Percentiles rank a stretch among this genome's conserved stretches.
Evolutionary conservation across 345 rosid genomes (phyloP).

Genomic region (Eucalyptus pauciflora): DNA sequence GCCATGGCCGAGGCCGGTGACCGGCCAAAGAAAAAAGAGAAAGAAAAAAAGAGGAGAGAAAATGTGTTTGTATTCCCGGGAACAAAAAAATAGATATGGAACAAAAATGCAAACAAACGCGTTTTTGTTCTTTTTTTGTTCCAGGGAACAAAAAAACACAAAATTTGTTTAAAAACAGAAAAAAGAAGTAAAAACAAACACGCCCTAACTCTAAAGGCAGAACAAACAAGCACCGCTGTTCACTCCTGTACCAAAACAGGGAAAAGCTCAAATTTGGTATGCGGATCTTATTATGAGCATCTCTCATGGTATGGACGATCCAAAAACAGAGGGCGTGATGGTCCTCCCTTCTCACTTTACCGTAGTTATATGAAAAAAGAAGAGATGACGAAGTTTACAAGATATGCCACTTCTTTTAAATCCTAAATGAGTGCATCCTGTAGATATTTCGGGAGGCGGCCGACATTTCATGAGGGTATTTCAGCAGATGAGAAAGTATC

Average conservation of each 20-base stretch:
- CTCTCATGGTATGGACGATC: not conserved
- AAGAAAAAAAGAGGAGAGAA: too few relatives aligned
- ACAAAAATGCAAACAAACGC: too few relatives aligned
- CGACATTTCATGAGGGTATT: not conserved
- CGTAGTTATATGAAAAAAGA: not conserved
- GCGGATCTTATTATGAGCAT: not conserved
- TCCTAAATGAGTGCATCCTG: not conserved
- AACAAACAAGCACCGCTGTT: not conserved
- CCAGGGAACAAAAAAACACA: too few relatives aligned
- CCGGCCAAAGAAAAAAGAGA: too few relatives aligned
- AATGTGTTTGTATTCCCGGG: too few relatives aligned
- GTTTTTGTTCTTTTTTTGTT: too few relatives aligned
- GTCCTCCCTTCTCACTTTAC: not conserved
- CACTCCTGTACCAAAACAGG: not conserved
- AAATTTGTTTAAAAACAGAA: too few relatives aligned
- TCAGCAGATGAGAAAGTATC: not conserved
- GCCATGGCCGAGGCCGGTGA: too few relatives aligned
- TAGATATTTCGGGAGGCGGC: not conserved
- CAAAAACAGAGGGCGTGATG: not conserved
- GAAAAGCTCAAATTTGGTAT: not conserved
- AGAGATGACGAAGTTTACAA: not conserved
- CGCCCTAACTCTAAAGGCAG: not conserved
- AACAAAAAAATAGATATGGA: too few relatives aligned
- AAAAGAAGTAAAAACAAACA: too few relatives aligned
- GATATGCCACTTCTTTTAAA: not conserved